A percentile compares a stretch with the other conserved stretches of the same genome.
These are phyloP conservation scores for Ramalina peruviana DNA, from an alignment of 495 filamentous ascomycete species.

Conservation along the genomic window DNA sequence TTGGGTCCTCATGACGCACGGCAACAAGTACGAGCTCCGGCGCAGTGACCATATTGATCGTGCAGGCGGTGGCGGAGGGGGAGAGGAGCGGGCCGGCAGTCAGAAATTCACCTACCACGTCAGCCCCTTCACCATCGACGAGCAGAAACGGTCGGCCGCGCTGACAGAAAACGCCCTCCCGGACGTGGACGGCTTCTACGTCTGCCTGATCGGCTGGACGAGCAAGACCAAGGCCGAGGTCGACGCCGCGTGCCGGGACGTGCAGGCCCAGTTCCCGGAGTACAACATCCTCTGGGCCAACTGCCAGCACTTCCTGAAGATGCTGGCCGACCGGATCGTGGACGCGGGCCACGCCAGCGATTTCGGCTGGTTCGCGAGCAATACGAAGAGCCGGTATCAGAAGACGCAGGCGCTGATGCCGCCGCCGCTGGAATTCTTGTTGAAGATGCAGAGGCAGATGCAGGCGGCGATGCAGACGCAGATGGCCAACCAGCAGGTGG, in stretches of 20 bases:
- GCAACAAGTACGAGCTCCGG: slow-evolving; percentile 4
- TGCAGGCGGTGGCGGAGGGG: neutral
- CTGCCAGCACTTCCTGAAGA: neutral
- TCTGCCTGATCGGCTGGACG: slow-evolving; percentile 3
- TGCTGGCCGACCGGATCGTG: neutral
- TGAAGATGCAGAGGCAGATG: neutral
- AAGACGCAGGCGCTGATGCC: slow-evolving; percentile 1
- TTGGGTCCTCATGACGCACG: slow-evolving; percentile 4
- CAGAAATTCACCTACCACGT: slow-evolving; percentile 1
- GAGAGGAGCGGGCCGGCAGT: slow-evolving; percentile 11
- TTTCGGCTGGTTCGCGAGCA: neutral
- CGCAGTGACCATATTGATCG: neutral
- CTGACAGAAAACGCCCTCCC: neutral
- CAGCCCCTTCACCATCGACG: neutral
- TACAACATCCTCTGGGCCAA: slow-evolving; percentile 1
- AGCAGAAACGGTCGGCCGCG: slow-evolving; percentile 1
- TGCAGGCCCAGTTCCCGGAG: neutral
- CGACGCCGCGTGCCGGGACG: neutral
- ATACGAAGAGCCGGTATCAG: slow-evolving; percentile 1
- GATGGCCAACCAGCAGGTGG: neutral
- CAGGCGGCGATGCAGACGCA: neutral
- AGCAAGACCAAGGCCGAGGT: slow-evolving; percentile 1
- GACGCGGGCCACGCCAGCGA: neutral
- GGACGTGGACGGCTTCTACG: slow-evolving; percentile 1
- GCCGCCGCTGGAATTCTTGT: neutral